Evolutionary conservation across 2,329 filamentous ascomycete species (phyloP).

Genomic region (Massarina eburnea): DNA sequence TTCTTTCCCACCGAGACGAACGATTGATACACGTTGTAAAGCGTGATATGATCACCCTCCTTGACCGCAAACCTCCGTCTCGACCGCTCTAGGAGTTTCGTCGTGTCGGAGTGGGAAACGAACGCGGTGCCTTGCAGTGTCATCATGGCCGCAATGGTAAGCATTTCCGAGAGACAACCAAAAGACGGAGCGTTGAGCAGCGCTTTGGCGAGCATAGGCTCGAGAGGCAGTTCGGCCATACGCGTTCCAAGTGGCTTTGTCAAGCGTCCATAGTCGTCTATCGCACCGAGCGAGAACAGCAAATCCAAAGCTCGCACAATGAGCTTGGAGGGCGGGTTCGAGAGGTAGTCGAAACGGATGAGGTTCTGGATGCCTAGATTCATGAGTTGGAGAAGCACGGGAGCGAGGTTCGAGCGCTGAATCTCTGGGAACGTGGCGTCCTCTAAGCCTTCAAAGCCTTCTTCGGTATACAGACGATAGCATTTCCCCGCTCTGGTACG

Average conservation of each 20-base stretch:
- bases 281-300: constrained; percentile 79
- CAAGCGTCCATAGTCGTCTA: constrained; percentile 88
- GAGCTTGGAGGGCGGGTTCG: constrained; percentile 79
- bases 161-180: constrained; percentile 78
- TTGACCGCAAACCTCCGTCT: constrained; percentile 84
- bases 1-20: constrained; percentile 83
- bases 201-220: constrained; percentile 94
- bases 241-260: constrained; percentile 83
- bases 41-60: constrained; percentile 90
- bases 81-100: constrained; percentile 72
- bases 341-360: constrained; percentile 85
- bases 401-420: constrained; percentile 86
- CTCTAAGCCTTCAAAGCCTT: constrained; percentile 65
- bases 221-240: constrained; percentile 91
- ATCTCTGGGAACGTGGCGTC: constrained; percentile 84
- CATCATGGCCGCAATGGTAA: constrained; percentile 93
- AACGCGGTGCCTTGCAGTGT: constrained; percentile 81
- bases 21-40: constrained; percentile 89
- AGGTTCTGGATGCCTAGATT: constrained; percentile 95
- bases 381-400: constrained; percentile 86
- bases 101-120: constrained; percentile 77
- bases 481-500: constrained; percentile 91
- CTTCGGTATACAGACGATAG: constrained; percentile 86
- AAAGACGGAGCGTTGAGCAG: constrained; percentile 75
- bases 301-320: constrained; percentile 85